Evolutionary conservation across 1,284 basidiomycete genomes (phyloP).

Genomic region (Boletus sp.): DNA sequence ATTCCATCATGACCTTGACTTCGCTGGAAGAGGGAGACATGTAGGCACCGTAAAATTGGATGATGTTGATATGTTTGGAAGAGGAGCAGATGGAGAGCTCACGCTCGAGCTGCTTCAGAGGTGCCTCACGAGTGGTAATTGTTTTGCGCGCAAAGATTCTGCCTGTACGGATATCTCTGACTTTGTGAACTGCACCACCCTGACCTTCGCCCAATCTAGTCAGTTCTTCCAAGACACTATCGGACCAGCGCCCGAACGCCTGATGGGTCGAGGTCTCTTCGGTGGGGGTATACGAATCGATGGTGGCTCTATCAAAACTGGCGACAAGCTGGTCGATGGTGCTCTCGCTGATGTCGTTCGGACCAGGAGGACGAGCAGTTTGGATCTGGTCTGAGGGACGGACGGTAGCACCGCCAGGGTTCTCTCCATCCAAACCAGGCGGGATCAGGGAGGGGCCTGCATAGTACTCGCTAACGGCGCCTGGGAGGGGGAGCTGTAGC

Average conservation of each 20-base stretch:
- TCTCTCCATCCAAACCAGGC: constrained; percentile 35
- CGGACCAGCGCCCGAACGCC: constrained; percentile 49
- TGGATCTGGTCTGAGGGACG: constrained; percentile 40
- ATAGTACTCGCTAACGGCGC: constrained; percentile 30
- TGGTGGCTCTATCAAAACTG: constrained; percentile 24
- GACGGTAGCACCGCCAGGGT: constrained; percentile 52
- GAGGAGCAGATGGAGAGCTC: constrained; percentile 89
- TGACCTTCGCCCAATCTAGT: constrained; percentile 88
- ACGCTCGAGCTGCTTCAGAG: constrained; percentile 87
- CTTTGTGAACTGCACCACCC: constrained; percentile 92
- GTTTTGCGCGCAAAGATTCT: constrained; percentile 93
- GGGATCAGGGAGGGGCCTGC: constrained; percentile 31
- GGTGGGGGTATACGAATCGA: constrained; percentile 35
- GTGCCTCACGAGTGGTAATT: constrained; percentile 92
- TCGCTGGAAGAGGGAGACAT: constrained; percentile 89
- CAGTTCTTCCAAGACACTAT: constrained; percentile 71
- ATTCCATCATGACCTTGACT: constrained; percentile 97
- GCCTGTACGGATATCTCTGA: constrained; percentile 73
- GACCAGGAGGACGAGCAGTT: constrained; percentile 31
- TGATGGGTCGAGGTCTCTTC: constrained; percentile 29
- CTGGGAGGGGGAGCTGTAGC: constrained; percentile 30
- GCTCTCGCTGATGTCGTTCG: constrained; percentile 40
- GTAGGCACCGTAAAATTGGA: constrained; percentile 92
- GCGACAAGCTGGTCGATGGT: constrained; percentile 36
- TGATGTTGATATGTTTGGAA: constrained; percentile 85